Conservation (phyloP, 2,329 filamentous ascomycete species). For the Clonostachys sp. region DNA sequence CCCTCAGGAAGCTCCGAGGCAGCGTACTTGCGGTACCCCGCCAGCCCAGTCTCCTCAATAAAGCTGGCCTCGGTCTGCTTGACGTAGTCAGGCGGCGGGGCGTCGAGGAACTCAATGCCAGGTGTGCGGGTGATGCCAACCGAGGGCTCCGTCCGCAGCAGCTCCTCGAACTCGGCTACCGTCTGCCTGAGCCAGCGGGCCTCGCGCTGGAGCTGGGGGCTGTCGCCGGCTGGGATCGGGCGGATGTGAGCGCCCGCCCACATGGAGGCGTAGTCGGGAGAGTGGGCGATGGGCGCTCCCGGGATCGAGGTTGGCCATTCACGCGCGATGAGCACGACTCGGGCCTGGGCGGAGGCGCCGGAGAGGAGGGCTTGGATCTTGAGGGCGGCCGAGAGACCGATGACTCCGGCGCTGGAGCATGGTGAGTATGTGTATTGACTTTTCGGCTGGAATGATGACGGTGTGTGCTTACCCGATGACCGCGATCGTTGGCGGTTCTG, state of each 20-base stretch:
- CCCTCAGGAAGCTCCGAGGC: slow-evolving; percentile 30
- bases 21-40: slow-evolving; percentile 17
- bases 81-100: slow-evolving; percentile 30
- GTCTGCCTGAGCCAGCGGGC: slow-evolving; percentile 22
- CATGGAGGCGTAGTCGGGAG: slow-evolving; percentile 46
- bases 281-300: slow-evolving; percentile 17
- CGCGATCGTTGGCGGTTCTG: slow-evolving; percentile 1
- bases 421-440: background rate
- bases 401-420: slow-evolving; percentile 39
- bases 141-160: slow-evolving; percentile 13
- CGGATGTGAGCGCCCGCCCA: slow-evolving; percentile 55
- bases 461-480: slow-evolving; percentile 5
- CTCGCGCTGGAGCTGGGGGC: slow-evolving; percentile 21
- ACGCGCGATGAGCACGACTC: slow-evolving; percentile 18
- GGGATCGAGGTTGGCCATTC: slow-evolving; percentile 28
- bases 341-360: background rate
- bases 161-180: slow-evolving; percentile 13
- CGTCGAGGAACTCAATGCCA: slow-evolving; percentile 48
- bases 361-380: slow-evolving; percentile 26
- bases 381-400: slow-evolving; percentile 43
- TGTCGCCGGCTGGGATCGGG: slow-evolving; percentile 32
- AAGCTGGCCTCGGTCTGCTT: slow-evolving; percentile 18
- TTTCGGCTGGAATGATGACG: background rate
- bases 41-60: slow-evolving; percentile 16
- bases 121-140: slow-evolving; percentile 42